Conservation (phyloP, 306 rosid species). For the Mimosa pudica region DNA sequence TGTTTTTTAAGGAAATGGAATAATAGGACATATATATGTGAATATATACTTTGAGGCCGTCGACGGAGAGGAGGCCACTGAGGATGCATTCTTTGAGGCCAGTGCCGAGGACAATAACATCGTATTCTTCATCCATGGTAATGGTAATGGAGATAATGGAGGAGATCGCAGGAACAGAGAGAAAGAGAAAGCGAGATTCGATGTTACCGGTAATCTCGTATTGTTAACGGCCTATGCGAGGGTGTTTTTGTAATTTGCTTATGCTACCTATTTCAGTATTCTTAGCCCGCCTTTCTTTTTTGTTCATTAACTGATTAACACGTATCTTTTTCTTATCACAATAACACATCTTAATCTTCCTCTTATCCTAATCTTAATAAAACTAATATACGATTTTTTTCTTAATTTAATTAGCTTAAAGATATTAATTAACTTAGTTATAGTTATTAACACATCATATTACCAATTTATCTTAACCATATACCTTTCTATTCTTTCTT, state of each 20-base stretch:
- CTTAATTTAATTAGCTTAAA: no score
- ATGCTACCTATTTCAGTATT: background rate
- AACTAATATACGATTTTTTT: no score
- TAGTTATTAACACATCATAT: no score
- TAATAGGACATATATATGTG: no score
- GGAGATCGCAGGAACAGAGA: background rate
- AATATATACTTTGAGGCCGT: slow-evolving; percentile 49
- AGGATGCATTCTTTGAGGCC: slow-evolving; percentile 68
- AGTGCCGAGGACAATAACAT: slow-evolving; percentile 61
- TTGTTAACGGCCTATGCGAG: background rate
- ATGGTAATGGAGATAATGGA: background rate
- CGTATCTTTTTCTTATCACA: no score
- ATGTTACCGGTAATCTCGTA: slow-evolving; percentile 29
- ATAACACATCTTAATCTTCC: no score
- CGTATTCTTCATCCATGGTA: slow-evolving; percentile 61
- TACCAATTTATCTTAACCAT: no score
- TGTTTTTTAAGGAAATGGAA: no score
- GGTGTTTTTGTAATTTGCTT: background rate
- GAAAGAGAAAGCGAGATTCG: slow-evolving; percentile 1
- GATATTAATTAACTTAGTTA: no score
- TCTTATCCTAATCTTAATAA: no score
- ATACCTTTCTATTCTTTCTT: no score
- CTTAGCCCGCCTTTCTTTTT: background rate
- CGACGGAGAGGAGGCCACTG: slow-evolving; percentile 60
- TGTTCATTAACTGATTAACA: no score